Base-by-base conservation (phyloP, 257 asterid genomes). In the Nemophila menziesii region DNA sequence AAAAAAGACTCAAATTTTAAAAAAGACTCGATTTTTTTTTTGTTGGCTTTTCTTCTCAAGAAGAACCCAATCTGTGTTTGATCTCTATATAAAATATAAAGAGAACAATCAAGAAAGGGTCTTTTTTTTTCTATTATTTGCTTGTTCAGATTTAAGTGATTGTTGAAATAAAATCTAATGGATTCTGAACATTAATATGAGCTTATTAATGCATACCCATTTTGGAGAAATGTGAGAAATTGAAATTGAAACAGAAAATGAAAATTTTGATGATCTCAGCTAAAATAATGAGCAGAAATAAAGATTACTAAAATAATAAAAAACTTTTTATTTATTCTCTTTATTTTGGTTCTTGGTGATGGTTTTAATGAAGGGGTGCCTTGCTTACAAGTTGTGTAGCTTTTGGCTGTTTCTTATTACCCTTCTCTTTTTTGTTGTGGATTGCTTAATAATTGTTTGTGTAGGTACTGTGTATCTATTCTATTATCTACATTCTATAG, bases 181-280 rank as follows among this genome's bases (percentile, higher is more conserved):
- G 73, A 71, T 80, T 64, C 56, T 62, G 48, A 46, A 45, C 52
- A 55, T 56, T 48, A 39, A 38, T 22, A 33, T 16, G 60, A 56
- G 67, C 44, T 60, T 63, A 68, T 33, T 44, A 29, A 57, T 54
- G 56, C 59, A 61, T 55, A 41, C 73, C 69, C 79, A 71, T 64
- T 62, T n/a, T 57, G 63, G 55, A 54, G 67, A 62, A 67, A 64
- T 62, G 69, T 37, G 61, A 71, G 69, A 65, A 65, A 77, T 65
- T 60, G 68, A 58, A 53, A 37, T 4, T 12, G 45, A 1, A 40
- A 14, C 20, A 29, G 43, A 45, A 58, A 66, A 60, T 38, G 60
- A 52, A 21, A 16, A 17, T 16, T 11, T 23, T 19, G 48, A 46
- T 39, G 54, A 29, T 29, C 36, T 29, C 36, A 29, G 33, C 34